Evolutionary conservation across 108 stramenopile species (phyloP).

Genomic region (Cylindrotheca fusiformis): DNA sequence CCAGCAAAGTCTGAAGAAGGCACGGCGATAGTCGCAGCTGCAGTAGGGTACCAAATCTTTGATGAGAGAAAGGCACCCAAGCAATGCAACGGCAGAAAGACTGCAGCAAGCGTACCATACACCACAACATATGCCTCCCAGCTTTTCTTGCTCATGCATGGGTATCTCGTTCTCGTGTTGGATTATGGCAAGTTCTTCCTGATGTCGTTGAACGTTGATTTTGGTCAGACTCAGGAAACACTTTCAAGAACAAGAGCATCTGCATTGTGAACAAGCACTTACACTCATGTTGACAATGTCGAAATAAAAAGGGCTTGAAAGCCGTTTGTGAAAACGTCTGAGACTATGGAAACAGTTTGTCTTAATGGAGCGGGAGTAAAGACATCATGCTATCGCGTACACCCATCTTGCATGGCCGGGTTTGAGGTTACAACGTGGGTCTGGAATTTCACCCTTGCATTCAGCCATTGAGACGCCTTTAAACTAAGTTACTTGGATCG

Average conservation of each 20-base stretch:
- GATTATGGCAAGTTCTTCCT: not conserved
- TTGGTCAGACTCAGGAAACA: not conserved
- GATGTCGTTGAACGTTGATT: not conserved
- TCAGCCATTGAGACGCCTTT: no score
- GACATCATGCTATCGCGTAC: no score
- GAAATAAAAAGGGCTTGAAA: no score
- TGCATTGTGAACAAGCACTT: not conserved
- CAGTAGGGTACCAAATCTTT: not conserved
- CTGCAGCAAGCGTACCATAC: not conserved
- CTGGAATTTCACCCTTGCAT: no score
- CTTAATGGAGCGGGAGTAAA: no score
- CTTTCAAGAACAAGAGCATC: not conserved
- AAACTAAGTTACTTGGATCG: no score
- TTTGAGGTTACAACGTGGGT: no score
- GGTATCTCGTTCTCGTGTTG: no score
- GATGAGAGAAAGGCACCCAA: not conserved
- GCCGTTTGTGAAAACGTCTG: no score
- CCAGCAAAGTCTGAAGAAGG: not conserved
- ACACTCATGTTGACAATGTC: no score
- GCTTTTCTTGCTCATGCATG: conserved; percentile 29
- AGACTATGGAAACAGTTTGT: no score
- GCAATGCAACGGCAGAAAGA: not conserved
- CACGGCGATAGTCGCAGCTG: not conserved
- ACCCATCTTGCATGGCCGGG: no score
- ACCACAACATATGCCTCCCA: not conserved